Base-by-base conservation (phyloP, 257 asterid species). In the Solanum piurae region DNA sequence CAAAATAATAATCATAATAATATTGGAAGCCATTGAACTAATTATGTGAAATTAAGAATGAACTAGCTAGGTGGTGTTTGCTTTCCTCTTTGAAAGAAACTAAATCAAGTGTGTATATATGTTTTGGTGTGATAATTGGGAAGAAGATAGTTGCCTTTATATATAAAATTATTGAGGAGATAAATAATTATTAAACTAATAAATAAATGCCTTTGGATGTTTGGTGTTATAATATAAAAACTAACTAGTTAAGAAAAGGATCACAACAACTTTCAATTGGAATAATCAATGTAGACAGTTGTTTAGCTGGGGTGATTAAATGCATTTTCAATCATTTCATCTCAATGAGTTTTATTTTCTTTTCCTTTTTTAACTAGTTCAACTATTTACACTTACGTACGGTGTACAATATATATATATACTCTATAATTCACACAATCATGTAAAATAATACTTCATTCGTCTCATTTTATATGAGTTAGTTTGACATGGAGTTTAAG, bases 1-100 rank as follows among this genome's bases (percentile, higher is more conserved):
- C 58, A 87, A 85, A 77, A 86, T 23, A n/a, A 7, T 58, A 31
- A 18, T 55, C 18, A 86, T 23, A n/a, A 7, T 58, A 31, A 18
- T 55, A 55, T 55, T 62, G 13, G 86, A 86, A 64, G 87, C 83
- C 93, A 88, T 92, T 89, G 90, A 62, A 62, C 69, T 21, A 20
- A 58, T 58, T 3, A 20, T 20, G 12, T 21, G 12, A 60, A 18
- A 29, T 29, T 29, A 29, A 18, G 64, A 55, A 55, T 16, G 64
- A 18, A 55, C n/a, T 16, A 18, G 9, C n/a, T 16, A 18, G 9
- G 62, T 18, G 62, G 62, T 52, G 23, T 52, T 55, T 18, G 64
- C 64, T 55, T 55, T 55, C n/a, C n/a, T 42, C 12, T 46, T 12
- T 16, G 9, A 20, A 55, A 55, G 66, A 55, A 55, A 21, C 66